A percentile compares a stretch with the other conserved stretches of the same genome.
Evolutionary conservation across 2,329 filamentous ascomycete genomes (phyloP).

Genomic region (Colletotrichum spinosum): DNA sequence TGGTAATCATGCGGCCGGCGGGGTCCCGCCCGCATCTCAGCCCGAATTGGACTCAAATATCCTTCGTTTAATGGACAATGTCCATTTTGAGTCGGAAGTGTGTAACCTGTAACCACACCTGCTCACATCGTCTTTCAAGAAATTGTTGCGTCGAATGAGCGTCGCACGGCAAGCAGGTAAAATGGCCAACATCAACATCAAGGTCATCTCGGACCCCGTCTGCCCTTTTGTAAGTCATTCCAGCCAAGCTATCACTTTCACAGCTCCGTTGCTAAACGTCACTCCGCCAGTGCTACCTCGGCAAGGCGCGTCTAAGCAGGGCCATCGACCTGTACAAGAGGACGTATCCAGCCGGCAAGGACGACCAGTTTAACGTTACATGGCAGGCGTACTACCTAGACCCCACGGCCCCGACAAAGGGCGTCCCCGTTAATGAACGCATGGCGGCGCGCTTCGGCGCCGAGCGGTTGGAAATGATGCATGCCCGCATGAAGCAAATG

Average conservation of each 20-base stretch:
- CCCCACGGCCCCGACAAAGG: constrained; percentile 65
- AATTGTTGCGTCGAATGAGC: constrained; percentile 14
- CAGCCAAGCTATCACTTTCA: not conserved
- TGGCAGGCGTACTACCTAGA: constrained; percentile 89
- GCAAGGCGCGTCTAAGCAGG: constrained; percentile 78
- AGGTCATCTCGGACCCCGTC: constrained; percentile 83
- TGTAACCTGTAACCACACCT: not conserved
- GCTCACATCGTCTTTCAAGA: too few species aligned
- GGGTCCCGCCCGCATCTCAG: constrained; percentile 29
- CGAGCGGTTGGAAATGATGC: constrained; percentile 68
- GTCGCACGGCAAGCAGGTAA: constrained; percentile 35
- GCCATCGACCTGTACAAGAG: constrained; percentile 77
- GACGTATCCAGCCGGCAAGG: constrained; percentile 65
- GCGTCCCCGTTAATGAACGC: constrained; percentile 60
- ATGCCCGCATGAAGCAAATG: constrained; percentile 65
- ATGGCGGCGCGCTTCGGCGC: constrained; percentile 75
- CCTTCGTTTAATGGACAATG: not conserved
- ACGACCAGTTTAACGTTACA: constrained; percentile 77
- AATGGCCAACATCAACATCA: constrained; percentile 83
- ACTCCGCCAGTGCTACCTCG: constrained; percentile 75
- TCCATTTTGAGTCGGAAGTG: too few species aligned
- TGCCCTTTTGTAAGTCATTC: constrained; percentile 68
- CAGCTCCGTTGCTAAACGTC: constrained; percentile 38
- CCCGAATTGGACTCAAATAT: constrained; percentile 11
- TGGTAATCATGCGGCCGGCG: constrained; percentile 35